A percentile compares a stretch with the other conserved stretches of the same genome.
Conservation (phyloP, 305 asterid species). For the Plantago lanceolata region DNA sequence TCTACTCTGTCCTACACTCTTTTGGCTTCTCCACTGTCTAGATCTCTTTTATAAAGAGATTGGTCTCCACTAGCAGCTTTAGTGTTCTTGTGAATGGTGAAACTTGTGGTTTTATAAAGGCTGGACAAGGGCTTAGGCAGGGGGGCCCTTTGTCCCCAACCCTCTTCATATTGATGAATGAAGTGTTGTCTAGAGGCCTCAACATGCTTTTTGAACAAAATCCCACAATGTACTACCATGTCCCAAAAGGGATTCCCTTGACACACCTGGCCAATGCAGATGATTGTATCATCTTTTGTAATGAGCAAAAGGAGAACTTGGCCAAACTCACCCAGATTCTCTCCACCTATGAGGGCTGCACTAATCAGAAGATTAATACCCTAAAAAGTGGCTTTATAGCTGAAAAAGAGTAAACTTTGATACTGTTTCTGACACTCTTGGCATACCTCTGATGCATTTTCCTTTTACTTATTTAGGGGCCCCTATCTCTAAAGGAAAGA, state of each 20-base stretch:
- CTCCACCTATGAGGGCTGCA: no score
- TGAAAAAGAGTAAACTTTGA: no score
- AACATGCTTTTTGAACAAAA: neutral
- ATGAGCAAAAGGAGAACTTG: neutral
- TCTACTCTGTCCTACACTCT: neutral
- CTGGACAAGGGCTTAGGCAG: neutral
- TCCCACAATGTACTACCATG: neutral
- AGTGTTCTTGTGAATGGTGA: neutral
- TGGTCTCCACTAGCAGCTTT: neutral
- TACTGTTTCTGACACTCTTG: no score
- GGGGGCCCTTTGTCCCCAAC: neutral
- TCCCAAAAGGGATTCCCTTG: neutral
- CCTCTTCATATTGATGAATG: neutral
- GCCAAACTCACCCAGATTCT: neutral
- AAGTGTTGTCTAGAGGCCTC: neutral
- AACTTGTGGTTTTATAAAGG: neutral
- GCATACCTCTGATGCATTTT: no score
- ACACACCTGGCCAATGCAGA: neutral
- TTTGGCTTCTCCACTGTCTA: neutral
- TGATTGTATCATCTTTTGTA: neutral
- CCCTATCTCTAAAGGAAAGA: no score
- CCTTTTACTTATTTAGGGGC: no score
- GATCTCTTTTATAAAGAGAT: neutral
- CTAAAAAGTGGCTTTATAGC: no score
- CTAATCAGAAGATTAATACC: no score